Conservation (phyloP, 257 asterid species). For the Ocimum tenuiflorum region DNA sequence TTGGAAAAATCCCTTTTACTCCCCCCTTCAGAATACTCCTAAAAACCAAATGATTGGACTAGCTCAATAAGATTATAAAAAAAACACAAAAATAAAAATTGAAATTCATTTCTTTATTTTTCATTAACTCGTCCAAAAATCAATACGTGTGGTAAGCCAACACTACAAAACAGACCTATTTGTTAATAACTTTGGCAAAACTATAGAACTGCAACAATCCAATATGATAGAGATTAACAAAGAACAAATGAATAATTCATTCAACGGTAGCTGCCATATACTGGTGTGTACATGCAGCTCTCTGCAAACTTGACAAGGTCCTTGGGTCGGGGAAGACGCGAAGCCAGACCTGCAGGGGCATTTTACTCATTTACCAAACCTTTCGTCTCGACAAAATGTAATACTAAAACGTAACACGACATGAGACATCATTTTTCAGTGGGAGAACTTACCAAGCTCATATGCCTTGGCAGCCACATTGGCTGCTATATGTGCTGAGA, state of each 20-base stretch:
- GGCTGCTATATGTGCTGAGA: conserved; percentile 89
- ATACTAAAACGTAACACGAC: neutral
- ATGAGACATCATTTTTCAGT: neutral
- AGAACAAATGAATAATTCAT: neutral
- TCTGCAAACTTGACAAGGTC: conserved; percentile 76
- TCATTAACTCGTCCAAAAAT: neutral
- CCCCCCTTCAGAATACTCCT: too few species aligned
- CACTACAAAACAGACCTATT: neutral
- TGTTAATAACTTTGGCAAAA: neutral
- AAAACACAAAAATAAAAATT: too few species aligned
- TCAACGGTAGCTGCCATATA: conserved; percentile 65
- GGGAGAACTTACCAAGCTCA: conserved; percentile 72
- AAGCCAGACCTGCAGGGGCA: conserved; percentile 61
- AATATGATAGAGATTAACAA: neutral
- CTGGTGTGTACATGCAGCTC: conserved; percentile 93
- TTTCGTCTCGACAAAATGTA: neutral
- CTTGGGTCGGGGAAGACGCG: conserved; percentile 80
- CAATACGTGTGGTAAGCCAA: neutral
- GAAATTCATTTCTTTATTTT: neutral
- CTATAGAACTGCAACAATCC: neutral
- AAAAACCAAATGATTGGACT: too few species aligned
- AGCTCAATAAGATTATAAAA: too few species aligned
- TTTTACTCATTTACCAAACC: neutral
- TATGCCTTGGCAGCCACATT: conserved; percentile 88
- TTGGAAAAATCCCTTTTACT: too few species aligned